phyloP scores from a whole-genome alignment of 352 stramenopile genomes.

The Phytophthora capsici region DNA sequence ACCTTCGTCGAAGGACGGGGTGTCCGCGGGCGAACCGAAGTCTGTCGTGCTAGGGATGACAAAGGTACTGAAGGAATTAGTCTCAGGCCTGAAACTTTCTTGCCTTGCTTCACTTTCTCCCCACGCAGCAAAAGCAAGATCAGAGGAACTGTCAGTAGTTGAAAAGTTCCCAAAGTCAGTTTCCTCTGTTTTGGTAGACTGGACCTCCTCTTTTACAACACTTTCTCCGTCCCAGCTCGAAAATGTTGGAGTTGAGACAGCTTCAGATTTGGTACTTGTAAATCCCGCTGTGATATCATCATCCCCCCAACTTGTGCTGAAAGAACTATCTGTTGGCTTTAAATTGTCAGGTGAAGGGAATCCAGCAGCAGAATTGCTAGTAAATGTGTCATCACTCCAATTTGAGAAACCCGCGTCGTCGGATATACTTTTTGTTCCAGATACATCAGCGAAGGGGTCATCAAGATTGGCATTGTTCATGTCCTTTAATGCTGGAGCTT shows the following conservation, averaged over 20 bases:
- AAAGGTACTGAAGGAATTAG: constrained; percentile 2
- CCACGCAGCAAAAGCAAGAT: constrained; percentile 11
- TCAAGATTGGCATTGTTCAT: background rate
- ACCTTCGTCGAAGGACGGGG: background rate
- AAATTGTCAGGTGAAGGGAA: background rate
- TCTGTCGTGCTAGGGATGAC: too few relatives aligned
- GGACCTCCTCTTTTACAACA: background rate
- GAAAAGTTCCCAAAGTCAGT: constrained; percentile 10
- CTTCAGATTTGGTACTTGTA: background rate
- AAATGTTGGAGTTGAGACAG: constrained; percentile 1
- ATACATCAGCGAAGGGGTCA: constrained; percentile 20
- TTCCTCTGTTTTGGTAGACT: background rate
- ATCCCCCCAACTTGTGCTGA: constrained; percentile 1
- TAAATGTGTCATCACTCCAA: constrained; percentile 8
- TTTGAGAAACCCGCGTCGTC: constrained; percentile 3
- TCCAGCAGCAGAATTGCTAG: background rate
- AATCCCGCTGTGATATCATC: background rate
- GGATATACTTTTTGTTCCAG: constrained; percentile 1
- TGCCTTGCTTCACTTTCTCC: background rate
- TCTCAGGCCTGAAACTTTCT: background rate
- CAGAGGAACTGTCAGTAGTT: background rate
- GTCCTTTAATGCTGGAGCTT: background rate
- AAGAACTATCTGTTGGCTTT: background rate
- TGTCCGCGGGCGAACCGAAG: constrained; percentile 5
- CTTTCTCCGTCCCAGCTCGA: constrained; percentile 6